phyloP scores from a whole-genome alignment of 345 rosid genomes.

The Citrus unshiu region DNA sequence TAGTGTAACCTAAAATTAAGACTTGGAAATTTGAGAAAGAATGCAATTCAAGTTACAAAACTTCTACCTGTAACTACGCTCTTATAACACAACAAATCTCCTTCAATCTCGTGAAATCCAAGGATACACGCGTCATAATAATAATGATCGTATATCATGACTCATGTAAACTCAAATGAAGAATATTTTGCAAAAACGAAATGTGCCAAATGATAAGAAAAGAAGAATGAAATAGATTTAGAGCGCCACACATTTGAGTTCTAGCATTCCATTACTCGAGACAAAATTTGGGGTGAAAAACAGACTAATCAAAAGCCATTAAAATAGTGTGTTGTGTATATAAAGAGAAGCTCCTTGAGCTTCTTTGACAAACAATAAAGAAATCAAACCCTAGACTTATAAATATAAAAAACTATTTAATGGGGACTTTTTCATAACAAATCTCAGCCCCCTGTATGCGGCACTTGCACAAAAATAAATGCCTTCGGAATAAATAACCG shows the following conservation, averaged over 20 bases:
- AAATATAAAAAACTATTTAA: conserved; percentile 14
- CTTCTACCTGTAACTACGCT: too few relatives aligned
- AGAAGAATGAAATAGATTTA: background rate
- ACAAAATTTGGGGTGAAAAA: conserved; percentile 8
- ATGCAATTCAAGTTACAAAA: too few relatives aligned
- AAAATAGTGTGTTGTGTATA: background rate
- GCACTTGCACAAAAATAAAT: conserved; percentile 38
- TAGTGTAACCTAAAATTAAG: too few relatives aligned
- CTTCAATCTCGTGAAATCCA: too few relatives aligned
- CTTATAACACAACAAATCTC: too few relatives aligned
- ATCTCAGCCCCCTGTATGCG: conserved; percentile 17
- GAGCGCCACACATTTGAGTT: background rate
- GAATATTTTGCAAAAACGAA: background rate
- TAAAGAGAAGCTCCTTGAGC: background rate
- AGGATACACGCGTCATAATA: background rate
- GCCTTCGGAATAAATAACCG: conserved; percentile 37
- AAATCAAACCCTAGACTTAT: conserved; percentile 16
- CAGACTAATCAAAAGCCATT: background rate
- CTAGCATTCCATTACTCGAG: background rate
- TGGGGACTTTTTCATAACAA: conserved; percentile 21
- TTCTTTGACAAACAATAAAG: conserved; percentile 7
- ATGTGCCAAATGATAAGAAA: background rate
- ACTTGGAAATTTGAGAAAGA: too few relatives aligned
- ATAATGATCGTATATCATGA: background rate
- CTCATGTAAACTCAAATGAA: background rate